A percentile compares a stretch with the other conserved stretches of the same genome.
phyloP scores from a whole-genome alignment of 768 basidiomycete genomes.

The Hericium rajendrae region DNA sequence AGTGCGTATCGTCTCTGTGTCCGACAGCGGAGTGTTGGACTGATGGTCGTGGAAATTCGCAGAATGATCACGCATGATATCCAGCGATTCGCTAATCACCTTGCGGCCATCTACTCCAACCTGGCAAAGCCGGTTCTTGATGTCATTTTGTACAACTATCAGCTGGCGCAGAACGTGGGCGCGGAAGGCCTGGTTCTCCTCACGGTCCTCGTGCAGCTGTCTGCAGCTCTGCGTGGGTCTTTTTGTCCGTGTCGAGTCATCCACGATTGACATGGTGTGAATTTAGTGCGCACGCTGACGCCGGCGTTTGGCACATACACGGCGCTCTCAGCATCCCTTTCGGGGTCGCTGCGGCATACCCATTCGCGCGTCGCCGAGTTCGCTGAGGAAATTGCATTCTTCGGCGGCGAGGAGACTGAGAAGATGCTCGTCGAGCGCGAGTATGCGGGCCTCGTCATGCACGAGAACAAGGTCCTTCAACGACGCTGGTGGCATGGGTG shows the following conservation, averaged over 20 bases:
- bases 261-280: neutral
- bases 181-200: constrained; percentile 83
- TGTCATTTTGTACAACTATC: constrained; percentile 91
- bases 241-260: neutral
- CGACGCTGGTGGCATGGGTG: constrained; percentile 87
- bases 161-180: constrained; percentile 87
- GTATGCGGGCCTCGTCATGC: constrained; percentile 76
- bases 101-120: constrained; percentile 92
- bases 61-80: constrained; percentile 97
- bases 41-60: constrained; percentile 4
- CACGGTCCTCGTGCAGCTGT: constrained; percentile 75
- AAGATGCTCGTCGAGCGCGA: constrained; percentile 86
- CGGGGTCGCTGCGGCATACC: constrained; percentile 83
- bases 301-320: constrained; percentile 91
- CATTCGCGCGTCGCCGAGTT: constrained; percentile 89
- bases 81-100: constrained; percentile 80
- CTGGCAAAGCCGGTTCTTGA: constrained; percentile 90
- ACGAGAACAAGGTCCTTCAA: constrained; percentile 71
- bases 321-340: constrained; percentile 77
- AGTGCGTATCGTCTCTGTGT: constrained; percentile 34
- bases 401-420: constrained; percentile 82
- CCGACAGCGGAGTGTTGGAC: neutral
- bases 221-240: constrained; percentile 69
- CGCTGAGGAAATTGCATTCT: constrained; percentile 81
- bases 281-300: constrained; percentile 73